Evolutionary conservation across 768 basidiomycete genomes (phyloP).

Genomic region (Trametes maxima): DNA sequence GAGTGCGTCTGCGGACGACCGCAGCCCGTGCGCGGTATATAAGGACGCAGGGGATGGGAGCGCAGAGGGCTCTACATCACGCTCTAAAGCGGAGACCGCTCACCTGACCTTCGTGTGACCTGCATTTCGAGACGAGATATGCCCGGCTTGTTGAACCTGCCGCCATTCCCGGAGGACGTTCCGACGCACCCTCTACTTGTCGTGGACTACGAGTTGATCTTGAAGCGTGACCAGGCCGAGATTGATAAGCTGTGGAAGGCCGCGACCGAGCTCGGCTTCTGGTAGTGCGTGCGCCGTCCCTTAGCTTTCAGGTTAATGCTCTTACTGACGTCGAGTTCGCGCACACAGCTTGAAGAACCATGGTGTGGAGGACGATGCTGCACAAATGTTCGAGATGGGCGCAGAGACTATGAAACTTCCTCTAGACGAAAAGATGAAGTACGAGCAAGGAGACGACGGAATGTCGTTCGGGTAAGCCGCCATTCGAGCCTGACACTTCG

Average conservation of each 20-base stretch:
- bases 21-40: background rate
- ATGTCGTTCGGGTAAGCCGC: slow-evolving; percentile 40
- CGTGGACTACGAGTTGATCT: slow-evolving; percentile 46
- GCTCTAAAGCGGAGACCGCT: background rate
- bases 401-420: slow-evolving; percentile 43
- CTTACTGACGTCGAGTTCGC: background rate
- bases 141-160: slow-evolving; percentile 23
- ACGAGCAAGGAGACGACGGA: slow-evolving; percentile 45
- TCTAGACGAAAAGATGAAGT: slow-evolving; percentile 45
- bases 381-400: slow-evolving; percentile 47
- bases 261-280: slow-evolving; percentile 53
- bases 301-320: background rate
- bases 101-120: background rate
- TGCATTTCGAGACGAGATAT: background rate
- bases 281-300: slow-evolving; percentile 44
- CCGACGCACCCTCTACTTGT: slow-evolving; percentile 49
- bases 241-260: slow-evolving; percentile 50
- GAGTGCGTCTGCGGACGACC: background rate
- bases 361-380: slow-evolving; percentile 39
- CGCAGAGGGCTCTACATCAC: background rate
- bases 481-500: background rate
- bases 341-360: slow-evolving; percentile 45
- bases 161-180: slow-evolving; percentile 49
- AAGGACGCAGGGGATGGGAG: background rate
- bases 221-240: slow-evolving; percentile 39